A percentile compares a stretch with the other conserved stretches of the same genome.
Conservation (phyloP, 2,329 filamentous ascomycete species). For the Ciborinia camelliae region DNA sequence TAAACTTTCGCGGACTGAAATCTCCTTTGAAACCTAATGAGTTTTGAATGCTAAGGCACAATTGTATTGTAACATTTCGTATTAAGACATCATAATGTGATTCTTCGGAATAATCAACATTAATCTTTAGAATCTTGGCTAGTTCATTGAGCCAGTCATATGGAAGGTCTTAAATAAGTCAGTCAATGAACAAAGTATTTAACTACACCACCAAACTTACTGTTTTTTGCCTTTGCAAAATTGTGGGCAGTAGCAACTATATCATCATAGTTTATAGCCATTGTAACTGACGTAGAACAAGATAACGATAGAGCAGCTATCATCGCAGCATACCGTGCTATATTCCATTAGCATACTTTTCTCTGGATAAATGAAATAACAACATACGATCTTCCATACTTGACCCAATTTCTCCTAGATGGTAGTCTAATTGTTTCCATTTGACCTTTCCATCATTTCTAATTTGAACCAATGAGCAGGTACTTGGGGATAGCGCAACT, state of each 20-base stretch:
- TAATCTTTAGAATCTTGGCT: constrained; percentile 65
- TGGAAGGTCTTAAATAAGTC: constrained; percentile 50
- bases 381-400: constrained; percentile 50
- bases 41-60: constrained; percentile 75
- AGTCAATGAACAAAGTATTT: background rate
- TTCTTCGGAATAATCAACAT: constrained; percentile 80
- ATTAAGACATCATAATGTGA: constrained; percentile 68
- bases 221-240: constrained; percentile 27
- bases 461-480: constrained; percentile 56
- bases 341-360: constrained; percentile 25
- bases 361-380: background rate
- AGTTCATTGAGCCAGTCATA: constrained; percentile 63
- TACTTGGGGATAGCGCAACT: constrained; percentile 58
- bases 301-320: constrained; percentile 58
- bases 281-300: constrained; percentile 48
- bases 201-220: constrained; percentile 25
- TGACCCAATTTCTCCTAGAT: constrained; percentile 47
- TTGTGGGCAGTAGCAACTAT: constrained; percentile 61
- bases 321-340: constrained; percentile 55
- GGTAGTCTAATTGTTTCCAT: constrained; percentile 56
- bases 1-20: constrained; percentile 57
- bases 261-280: constrained; percentile 60
- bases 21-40: constrained; percentile 71
- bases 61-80: constrained; percentile 67
- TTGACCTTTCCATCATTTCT: constrained; percentile 56